phyloP scores from a whole-genome alignment of 495 filamentous ascomycete genomes.

The Jackrogersella minutella region DNA sequence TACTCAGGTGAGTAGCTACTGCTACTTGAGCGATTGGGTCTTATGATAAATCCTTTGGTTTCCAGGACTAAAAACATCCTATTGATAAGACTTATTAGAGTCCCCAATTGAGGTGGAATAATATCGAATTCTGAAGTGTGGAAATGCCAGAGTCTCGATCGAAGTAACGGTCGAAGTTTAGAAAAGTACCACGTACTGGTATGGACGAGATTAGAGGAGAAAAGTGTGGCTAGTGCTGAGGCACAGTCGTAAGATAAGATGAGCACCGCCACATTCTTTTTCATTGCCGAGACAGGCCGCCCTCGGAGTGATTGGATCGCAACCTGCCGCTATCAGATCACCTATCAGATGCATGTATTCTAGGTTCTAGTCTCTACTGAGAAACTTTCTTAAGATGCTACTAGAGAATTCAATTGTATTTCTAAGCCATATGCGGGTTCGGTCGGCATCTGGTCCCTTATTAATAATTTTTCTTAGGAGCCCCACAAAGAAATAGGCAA shows the following conservation, averaged over 20 bases:
- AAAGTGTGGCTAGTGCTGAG: too few species aligned
- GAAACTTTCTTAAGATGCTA: slow-evolving; percentile 28
- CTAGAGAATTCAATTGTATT: slow-evolving; percentile 29
- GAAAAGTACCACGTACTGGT: too few species aligned
- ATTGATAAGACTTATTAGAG: too few species aligned
- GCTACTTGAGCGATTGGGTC: too few species aligned
- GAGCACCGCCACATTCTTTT: slow-evolving; percentile 24
- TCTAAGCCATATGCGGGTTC: slow-evolving; percentile 40
- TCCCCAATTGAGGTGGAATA: too few species aligned
- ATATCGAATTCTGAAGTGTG: too few species aligned
- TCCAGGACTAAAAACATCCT: too few species aligned
- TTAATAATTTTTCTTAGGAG: slow-evolving; percentile 29
- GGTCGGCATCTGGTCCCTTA: slow-evolving; percentile 37
- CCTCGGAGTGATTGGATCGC: slow-evolving; percentile 13
- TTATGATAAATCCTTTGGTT: too few species aligned
- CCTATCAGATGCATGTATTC: background rate
- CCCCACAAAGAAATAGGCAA: slow-evolving; percentile 29
- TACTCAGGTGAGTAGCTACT: too few species aligned
- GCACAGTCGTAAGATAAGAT: background rate
- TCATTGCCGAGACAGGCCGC: slow-evolving; percentile 35
- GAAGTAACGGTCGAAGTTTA: too few species aligned
- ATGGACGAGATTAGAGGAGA: too few species aligned
- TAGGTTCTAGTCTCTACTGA: slow-evolving; percentile 1
- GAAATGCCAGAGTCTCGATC: too few species aligned
- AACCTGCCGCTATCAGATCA: slow-evolving; percentile 8